Percentiles rank a stretch among this genome's conserved stretches.
Evolutionary conservation across 192 early-diverging fungal genomes (phyloP).

Genomic region (Tieghemiomyces parasiticus): DNA sequence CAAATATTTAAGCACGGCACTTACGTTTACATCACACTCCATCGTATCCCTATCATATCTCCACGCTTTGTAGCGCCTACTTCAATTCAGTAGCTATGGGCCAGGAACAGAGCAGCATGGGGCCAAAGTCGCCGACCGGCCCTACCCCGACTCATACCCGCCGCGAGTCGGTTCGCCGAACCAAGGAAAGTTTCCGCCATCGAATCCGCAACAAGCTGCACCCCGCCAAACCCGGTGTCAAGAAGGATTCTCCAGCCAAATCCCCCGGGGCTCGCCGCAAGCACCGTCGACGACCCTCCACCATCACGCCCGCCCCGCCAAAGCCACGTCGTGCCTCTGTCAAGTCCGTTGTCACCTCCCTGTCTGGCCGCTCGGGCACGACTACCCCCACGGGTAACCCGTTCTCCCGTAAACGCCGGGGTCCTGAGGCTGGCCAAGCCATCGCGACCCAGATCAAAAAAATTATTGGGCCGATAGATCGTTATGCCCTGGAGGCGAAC

Average conservation of each 20-base stretch:
- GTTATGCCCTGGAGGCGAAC: slow-evolving; percentile 5
- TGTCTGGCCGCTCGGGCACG: neutral
- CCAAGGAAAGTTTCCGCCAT: neutral
- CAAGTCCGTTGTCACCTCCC: neutral
- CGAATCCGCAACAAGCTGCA: neutral
- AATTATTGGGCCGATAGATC: slow-evolving; percentile 7
- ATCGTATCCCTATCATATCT: no score
- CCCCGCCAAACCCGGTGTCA: neutral
- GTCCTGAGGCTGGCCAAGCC: neutral
- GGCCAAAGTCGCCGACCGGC: no score
- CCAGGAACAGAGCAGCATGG: no score
- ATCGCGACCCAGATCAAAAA: slow-evolving; percentile 1
- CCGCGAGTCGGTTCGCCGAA: neutral
- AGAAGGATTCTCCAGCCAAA: neutral
- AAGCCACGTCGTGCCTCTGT: no score
- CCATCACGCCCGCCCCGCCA: no score
- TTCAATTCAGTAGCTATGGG: no score
- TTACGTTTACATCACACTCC: no score
- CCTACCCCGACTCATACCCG: no score
- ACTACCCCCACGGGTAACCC: neutral
- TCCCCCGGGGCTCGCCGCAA: neutral
- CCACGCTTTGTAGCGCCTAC: no score
- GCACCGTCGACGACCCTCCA: no score
- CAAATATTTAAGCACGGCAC: no score
- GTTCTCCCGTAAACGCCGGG: neutral